These are phyloP conservation scores for Gnetum montanum DNA, from an alignment of 75 land plant species.

Conservation along the genomic window DNA sequence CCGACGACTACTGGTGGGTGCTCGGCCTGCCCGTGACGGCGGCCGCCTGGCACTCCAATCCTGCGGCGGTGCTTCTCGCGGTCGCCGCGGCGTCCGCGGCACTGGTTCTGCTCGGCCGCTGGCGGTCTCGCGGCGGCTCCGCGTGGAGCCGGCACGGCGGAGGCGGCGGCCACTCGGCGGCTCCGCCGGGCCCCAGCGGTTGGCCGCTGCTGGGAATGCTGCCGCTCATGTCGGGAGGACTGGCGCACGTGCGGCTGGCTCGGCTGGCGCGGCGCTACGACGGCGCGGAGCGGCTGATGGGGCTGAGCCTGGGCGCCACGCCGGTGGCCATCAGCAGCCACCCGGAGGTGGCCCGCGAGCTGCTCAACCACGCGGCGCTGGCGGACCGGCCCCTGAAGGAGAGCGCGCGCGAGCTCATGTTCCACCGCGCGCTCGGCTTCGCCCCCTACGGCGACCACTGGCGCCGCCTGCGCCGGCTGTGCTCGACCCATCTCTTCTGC, in stretches of 20 bases:
- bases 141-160: slow-evolving; percentile 33
- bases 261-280: slow-evolving; percentile 14
- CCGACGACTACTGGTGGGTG: too few relatives aligned
- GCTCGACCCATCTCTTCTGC: slow-evolving; percentile 49
- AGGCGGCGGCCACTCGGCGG: not conserved
- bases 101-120: too few relatives aligned
- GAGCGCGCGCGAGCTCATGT: slow-evolving; percentile 57
- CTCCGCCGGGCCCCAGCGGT: slow-evolving; percentile 49
- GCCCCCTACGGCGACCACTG: slow-evolving; percentile 69
- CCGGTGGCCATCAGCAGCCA: slow-evolving; percentile 33
- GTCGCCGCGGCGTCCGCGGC: too few relatives aligned
- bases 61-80: too few relatives aligned
- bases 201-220: slow-evolving; percentile 40
- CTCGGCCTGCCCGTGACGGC: too few relatives aligned
- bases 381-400: slow-evolving; percentile 68
- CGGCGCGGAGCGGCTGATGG: slow-evolving; percentile 39
- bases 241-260: slow-evolving; percentile 49
- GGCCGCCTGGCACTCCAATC: too few relatives aligned
- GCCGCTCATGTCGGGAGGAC: slow-evolving; percentile 15
- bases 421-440: slow-evolving; percentile 67
- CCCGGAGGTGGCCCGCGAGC: slow-evolving; percentile 53
- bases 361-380: slow-evolving; percentile 42
- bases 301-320: slow-evolving; percentile 44
- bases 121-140: slow-evolving; percentile 49
- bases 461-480: slow-evolving; percentile 51